These are phyloP conservation scores for Fusarium dlaminii DNA, from an alignment of 2,329 filamentous ascomycete genomes.

Conservation along the genomic window DNA sequence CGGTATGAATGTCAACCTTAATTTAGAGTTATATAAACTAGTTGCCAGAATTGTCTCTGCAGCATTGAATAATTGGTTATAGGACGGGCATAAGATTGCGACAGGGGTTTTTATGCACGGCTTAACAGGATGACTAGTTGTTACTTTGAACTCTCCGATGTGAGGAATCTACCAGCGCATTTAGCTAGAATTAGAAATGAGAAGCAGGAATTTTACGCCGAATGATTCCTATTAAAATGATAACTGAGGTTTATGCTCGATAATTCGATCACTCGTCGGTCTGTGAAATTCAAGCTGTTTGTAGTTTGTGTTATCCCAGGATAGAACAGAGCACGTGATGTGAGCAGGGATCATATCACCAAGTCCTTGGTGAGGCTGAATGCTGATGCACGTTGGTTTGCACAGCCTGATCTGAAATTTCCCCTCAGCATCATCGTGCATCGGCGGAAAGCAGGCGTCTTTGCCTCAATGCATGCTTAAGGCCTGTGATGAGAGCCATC, in stretches of 20 bases:
- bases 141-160: rapidly evolving
- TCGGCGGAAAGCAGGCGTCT: rapidly evolving
- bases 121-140: background rate
- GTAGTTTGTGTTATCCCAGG: rapidly evolving
- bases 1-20: rapidly evolving
- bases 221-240: too few relatives aligned
- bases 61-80: too few relatives aligned
- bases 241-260: too few relatives aligned
- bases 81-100: background rate
- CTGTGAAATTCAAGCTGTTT: rapidly evolving
- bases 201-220: too few relatives aligned
- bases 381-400: background rate
- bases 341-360: background rate
- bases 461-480: too few relatives aligned
- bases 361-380: background rate
- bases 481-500: too few relatives aligned
- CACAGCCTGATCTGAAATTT: background rate
- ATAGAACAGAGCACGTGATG: rapidly evolving
- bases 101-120: too few relatives aligned
- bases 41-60: rapidly evolving
- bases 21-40: rapidly evolving
- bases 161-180: too few relatives aligned
- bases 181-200: too few relatives aligned
- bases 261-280: rapidly evolving
- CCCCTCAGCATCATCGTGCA: background rate